Conservation (phyloP, 2,329 filamentous ascomycete species). For the Bisporella sp. region DNA sequence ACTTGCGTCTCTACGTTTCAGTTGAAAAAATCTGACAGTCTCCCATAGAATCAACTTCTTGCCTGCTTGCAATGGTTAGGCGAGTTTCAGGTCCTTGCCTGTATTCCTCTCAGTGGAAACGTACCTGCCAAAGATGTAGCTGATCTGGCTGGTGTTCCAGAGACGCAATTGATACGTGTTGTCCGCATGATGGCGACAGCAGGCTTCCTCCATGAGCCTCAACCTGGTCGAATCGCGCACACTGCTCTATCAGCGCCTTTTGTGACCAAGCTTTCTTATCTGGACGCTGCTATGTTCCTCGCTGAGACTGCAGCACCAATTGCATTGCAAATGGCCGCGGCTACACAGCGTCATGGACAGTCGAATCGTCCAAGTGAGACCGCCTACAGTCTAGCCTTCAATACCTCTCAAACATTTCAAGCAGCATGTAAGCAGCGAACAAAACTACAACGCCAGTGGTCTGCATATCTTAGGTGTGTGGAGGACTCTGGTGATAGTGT, state of each 20-base stretch:
- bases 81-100: constrained; percentile 37
- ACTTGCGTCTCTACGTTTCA: not conserved
- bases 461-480: constrained; percentile 24
- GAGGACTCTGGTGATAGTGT: constrained; percentile 17
- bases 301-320: constrained; percentile 28
- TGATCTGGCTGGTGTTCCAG: constrained; percentile 33
- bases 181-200: constrained; percentile 28
- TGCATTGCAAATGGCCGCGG: constrained; percentile 29
- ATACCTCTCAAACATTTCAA: not conserved
- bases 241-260: constrained; percentile 33
- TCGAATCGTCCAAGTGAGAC: too few relatives aligned
- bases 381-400: too few relatives aligned
- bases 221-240: constrained; percentile 29
- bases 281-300: constrained; percentile 35
- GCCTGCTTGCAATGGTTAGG: constrained; percentile 37
- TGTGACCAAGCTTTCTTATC: constrained; percentile 25
- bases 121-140: constrained; percentile 34
- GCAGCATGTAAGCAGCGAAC: constrained; percentile 16
- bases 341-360: constrained; percentile 10
- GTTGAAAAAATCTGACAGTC: too few relatives aligned
- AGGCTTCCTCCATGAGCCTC: constrained; percentile 31
- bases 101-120: constrained; percentile 32
- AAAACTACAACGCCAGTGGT: constrained; percentile 27
- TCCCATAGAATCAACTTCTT: constrained; percentile 23
- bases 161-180: constrained; percentile 30